These are phyloP conservation scores for Phylloboletellus chloephorus DNA, from an alignment of 1,284 basidiomycete species.

Conservation along the genomic window DNA sequence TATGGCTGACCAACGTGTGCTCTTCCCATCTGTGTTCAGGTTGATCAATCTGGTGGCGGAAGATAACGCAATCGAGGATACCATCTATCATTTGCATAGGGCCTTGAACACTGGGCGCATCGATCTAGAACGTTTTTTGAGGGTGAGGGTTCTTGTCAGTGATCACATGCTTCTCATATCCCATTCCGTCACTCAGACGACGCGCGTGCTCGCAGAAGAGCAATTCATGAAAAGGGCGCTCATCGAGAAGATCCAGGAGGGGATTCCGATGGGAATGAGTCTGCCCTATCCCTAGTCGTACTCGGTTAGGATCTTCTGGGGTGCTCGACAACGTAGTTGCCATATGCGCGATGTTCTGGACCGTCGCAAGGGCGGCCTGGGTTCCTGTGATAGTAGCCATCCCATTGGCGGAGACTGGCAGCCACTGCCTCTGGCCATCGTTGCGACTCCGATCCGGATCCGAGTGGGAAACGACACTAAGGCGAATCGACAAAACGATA, in stretches of 20 bases:
- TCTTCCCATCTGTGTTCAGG: constrained; percentile 40
- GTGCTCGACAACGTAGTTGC: constrained; percentile 38
- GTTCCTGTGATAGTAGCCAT: constrained; percentile 26
- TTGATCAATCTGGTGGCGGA: constrained; percentile 95
- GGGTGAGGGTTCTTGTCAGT: constrained; percentile 48
- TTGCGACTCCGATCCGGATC: constrained; percentile 32
- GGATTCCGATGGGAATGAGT: constrained; percentile 54
- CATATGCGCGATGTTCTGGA: constrained; percentile 35
- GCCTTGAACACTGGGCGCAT: constrained; percentile 89
- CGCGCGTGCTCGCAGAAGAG: constrained; percentile 84
- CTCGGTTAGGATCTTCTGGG: constrained; percentile 31
- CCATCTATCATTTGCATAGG: constrained; percentile 93
- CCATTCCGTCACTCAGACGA: constrained; percentile 51
- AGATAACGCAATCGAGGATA: constrained; percentile 97
- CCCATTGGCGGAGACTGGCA: constrained; percentile 19
- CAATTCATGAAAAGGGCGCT: constrained; percentile 92
- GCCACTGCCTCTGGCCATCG: constrained; percentile 31
- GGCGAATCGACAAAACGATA: constrained; percentile 18
- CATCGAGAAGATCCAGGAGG: constrained; percentile 78
- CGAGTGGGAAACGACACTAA: constrained; percentile 24
- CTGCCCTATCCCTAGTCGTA: constrained; percentile 29
- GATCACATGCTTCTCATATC: constrained; percentile 24
- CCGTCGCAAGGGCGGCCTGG: too few species aligned
- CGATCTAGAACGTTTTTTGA: constrained; percentile 87
- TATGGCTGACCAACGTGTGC: constrained; percentile 12